Base-by-base conservation (phyloP, 139 green algal genomes). In the Zygnema cylindricum region DNA sequence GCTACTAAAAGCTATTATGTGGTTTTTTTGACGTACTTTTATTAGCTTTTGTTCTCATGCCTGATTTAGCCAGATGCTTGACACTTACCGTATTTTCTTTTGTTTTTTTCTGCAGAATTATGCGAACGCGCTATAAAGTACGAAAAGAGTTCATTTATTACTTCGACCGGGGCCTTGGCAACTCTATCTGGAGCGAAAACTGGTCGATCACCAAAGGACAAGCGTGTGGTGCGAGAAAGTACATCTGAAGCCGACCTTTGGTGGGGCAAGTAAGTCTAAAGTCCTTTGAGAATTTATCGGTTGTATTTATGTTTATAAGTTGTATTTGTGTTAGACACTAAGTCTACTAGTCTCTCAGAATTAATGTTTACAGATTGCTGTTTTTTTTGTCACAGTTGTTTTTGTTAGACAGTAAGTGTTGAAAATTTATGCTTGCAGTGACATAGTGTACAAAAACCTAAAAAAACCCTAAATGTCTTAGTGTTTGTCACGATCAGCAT, bases 181-280 rank as follows among this genome's bases (percentile, higher is more conserved):
- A 95, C 95, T 25, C 90, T 95, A 41, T 96, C 94, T 41, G 95
- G 96, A 38, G 94, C 94, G 55, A 98, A 97, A 93, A 98, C 96
- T 71, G 96, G 96, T 2, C 95, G 96, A 38, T 96, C 92, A 43
- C 96, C 96, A 71, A 95, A 95, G 55, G 96, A 98, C n/a, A n/a
- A n/a, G n/a, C n/a, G n/a, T n/a, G n/a, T n/a, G n/a, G n/a, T n/a
- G n/a, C n/a, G n/a, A n/a, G 95, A 98, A 98, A 95, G 94, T 96
- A 89, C 23, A 1, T 83, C 87, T 38, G 23, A 21, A 38, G n/a
- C 78, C 30, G 87, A 92, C 55, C 25, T 92, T 69, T 92, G 88
- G 88, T 92, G 84, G 87, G 86, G 69, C 75, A 38, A 89, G 69
- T 88, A 43, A 84, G 84, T 84, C 30, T 22, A 39, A 25, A 22